These are phyloP conservation scores for Tremellales sp. DNA, from an alignment of 1,284 basidiomycete species.

Conservation along the genomic window DNA sequence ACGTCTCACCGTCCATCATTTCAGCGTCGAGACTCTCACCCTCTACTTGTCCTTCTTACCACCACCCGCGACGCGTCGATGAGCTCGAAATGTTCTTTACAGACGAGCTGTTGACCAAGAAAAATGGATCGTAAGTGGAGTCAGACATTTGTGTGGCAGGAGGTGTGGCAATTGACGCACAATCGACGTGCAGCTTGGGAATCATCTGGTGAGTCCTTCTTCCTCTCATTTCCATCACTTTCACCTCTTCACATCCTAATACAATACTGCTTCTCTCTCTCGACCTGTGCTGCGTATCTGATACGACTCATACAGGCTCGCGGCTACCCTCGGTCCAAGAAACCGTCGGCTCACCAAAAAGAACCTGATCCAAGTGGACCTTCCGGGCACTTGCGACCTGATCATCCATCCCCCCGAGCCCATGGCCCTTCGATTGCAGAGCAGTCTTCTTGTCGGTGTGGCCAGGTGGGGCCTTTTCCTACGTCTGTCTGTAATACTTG, in stretches of 20 bases:
- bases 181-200: constrained; percentile 28
- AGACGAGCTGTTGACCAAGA: constrained; percentile 36
- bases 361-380: constrained; percentile 73
- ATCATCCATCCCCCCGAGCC: constrained; percentile 79
- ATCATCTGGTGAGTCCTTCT: constrained; percentile 34
- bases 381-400: constrained; percentile 68
- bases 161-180: constrained; percentile 11
- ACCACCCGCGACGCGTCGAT: not conserved
- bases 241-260: not conserved
- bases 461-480: constrained; percentile 59
- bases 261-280: not conserved
- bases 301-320: constrained; percentile 61
- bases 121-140: constrained; percentile 37
- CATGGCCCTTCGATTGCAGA: constrained; percentile 74
- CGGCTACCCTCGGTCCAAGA: constrained; percentile 72
- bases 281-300: not conserved
- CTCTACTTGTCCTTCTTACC: constrained; percentile 9
- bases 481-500: not conserved
- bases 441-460: constrained; percentile 79
- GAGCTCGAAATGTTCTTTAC: constrained; percentile 37
- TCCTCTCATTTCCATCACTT: not conserved
- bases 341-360: constrained; percentile 74
- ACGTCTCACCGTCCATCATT: constrained; percentile 1
- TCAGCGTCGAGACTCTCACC: constrained; percentile 1
- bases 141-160: not conserved